These are phyloP conservation scores for Cardamine occulta DNA, from an alignment of 345 rosid species.

Conservation along the genomic window DNA sequence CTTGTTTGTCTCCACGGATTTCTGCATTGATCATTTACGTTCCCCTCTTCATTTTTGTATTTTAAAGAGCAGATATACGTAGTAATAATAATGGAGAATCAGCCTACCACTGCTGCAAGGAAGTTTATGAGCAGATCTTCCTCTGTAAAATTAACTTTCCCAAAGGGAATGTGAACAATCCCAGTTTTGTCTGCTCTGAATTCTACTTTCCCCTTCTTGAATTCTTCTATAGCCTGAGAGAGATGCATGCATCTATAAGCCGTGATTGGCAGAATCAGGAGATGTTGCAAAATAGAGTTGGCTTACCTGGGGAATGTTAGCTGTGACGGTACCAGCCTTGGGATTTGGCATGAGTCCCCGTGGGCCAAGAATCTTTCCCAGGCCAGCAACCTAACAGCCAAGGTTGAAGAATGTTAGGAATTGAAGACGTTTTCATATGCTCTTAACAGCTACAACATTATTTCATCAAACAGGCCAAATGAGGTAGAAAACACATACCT, in stretches of 20 bases:
- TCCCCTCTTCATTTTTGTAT: conserved; percentile 13
- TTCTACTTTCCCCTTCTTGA: conserved; percentile 94
- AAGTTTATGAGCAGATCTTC: conserved; percentile 86
- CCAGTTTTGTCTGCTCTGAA: conserved; percentile 98
- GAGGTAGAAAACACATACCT: too few species aligned
- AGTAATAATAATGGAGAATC: not conserved
- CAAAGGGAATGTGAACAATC: conserved; percentile 93
- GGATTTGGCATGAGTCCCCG: conserved; percentile 99
- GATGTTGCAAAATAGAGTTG: conserved; percentile 1
- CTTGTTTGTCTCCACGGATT: conserved; percentile 92
- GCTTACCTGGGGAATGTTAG: conserved; percentile 85
- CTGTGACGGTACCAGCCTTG: conserved; percentile 93
- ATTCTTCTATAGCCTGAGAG: conserved; percentile 89
- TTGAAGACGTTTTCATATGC: not conserved
- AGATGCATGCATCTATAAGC: conserved; percentile 21
- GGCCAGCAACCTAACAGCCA: conserved; percentile 78
- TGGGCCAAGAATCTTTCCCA: conserved; percentile 98
- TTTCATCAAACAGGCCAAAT: too few species aligned
- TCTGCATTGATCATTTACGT: conserved; percentile 54
- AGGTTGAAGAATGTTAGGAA: conserved; percentile 22
- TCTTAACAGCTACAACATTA: not conserved
- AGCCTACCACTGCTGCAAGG: conserved; percentile 75
- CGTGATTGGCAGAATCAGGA: conserved; percentile 17
- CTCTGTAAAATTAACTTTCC: conserved; percentile 72
- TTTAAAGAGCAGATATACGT: not conserved